A percentile compares a stretch with the other conserved stretches of the same genome.
phyloP scores from a whole-genome alignment of 1,139 yeast species.

The Yamadazyma sp. region DNA sequence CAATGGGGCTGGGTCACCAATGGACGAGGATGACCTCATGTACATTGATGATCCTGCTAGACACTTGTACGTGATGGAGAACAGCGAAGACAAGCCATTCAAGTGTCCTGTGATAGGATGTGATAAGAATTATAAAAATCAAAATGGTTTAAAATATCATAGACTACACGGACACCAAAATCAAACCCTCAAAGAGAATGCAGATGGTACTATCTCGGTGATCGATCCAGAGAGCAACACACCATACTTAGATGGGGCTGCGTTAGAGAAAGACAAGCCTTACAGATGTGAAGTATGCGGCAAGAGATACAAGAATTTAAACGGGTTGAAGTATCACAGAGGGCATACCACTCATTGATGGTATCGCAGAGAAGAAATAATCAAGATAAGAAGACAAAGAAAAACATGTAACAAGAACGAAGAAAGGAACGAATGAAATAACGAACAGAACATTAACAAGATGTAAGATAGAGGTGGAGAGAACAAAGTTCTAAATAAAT shows the following conservation, averaged over 20 bases:
- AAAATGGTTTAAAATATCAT: slow-evolving; percentile 95
- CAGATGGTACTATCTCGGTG: slow-evolving; percentile 90
- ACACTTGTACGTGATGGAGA: slow-evolving; percentile 87
- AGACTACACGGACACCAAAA: slow-evolving; percentile 96
- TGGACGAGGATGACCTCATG: slow-evolving; percentile 46
- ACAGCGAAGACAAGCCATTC: slow-evolving; percentile 91
- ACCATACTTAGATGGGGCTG: slow-evolving; percentile 89
- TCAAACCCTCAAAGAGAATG: slow-evolving; percentile 85
- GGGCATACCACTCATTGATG: slow-evolving; percentile 91
- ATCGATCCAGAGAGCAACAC: slow-evolving; percentile 91
- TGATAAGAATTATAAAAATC: slow-evolving; percentile 95
- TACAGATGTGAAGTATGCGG: slow-evolving; percentile 98
- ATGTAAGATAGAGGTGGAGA: slow-evolving; percentile 1
- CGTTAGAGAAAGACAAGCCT: slow-evolving; percentile 96
- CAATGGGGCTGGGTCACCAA: slow-evolving; percentile 22
- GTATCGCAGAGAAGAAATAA: background rate
- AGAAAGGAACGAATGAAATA: too few species aligned
- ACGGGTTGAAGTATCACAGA: slow-evolving; percentile 94
- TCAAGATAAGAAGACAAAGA: too few species aligned
- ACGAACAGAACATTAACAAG: too few species aligned
- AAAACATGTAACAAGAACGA: background rate
- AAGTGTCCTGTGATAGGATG: slow-evolving; percentile 98
- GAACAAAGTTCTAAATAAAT: background rate
- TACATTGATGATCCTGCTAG: slow-evolving; percentile 92
- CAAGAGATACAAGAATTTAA: slow-evolving; percentile 90